phyloP scores from a whole-genome alignment of 768 basidiomycete species.

The Tricholoma hemisulphureum region DNA sequence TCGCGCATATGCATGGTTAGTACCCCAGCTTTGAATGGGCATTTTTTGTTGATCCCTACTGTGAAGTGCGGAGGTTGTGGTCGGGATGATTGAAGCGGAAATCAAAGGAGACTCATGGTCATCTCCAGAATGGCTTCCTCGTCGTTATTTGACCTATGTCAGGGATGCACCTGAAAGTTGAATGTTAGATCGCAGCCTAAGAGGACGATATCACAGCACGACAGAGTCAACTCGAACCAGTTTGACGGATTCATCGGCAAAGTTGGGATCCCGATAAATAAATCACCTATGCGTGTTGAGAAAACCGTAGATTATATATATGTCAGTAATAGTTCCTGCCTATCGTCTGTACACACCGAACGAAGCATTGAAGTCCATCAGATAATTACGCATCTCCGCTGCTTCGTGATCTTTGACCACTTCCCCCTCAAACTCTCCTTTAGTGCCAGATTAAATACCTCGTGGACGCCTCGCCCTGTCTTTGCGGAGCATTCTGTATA shows the following conservation, averaged over 20 bases:
- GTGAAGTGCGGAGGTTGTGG: slow-evolving; percentile 12
- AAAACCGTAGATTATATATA: slow-evolving; percentile 6
- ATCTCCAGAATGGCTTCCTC: slow-evolving; percentile 10
- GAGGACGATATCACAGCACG: background rate
- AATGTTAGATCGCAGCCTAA: background rate
- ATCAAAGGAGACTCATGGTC: slow-evolving; percentile 7
- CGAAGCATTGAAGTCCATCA: slow-evolving; percentile 21
- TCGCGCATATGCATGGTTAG: slow-evolving; percentile 44
- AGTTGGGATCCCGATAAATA: slow-evolving; percentile 5
- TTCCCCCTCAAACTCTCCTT: slow-evolving; percentile 83
- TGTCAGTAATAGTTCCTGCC: slow-evolving; percentile 24
- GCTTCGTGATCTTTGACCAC: slow-evolving; percentile 71
- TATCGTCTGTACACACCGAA: slow-evolving; percentile 18
- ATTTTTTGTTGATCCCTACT: background rate
- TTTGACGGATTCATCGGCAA: background rate
- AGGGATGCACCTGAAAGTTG: background rate
- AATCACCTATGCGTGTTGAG: slow-evolving; percentile 4
- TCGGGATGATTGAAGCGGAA: slow-evolving; percentile 10
- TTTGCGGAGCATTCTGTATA: slow-evolving; percentile 96
- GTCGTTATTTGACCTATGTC: slow-evolving; percentile 7
- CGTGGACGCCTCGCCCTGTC: slow-evolving; percentile 84
- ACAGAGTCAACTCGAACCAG: background rate
- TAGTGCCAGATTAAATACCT: slow-evolving; percentile 88
- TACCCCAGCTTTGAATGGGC: no score
- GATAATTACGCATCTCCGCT: slow-evolving; percentile 69